Conservation (phyloP, 208 protist genomes). For the Endotrypanum monterogeii region DNA sequence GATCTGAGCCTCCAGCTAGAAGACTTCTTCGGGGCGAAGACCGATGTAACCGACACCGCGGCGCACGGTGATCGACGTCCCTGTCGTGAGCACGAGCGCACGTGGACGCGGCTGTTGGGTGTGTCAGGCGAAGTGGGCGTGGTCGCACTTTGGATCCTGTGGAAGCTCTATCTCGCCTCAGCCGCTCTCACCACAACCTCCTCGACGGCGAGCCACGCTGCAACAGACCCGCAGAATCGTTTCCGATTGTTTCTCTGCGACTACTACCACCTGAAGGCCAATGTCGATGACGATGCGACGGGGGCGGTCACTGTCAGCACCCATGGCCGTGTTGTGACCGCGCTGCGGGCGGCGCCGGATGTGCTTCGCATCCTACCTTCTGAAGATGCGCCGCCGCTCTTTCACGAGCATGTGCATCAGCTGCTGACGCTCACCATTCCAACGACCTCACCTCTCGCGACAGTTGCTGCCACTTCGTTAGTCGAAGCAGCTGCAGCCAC, state of each 20-base stretch:
- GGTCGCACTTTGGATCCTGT: conserved; percentile 32
- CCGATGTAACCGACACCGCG: background rate
- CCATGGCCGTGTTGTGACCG: background rate
- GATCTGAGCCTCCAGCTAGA: conserved; percentile 5
- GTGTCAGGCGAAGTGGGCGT: background rate
- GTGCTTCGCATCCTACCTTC: conserved; percentile 12
- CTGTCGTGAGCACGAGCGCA: background rate
- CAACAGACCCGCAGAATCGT: background rate
- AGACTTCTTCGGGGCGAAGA: conserved; percentile 18
- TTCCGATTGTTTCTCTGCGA: background rate
- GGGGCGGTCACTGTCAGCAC: background rate
- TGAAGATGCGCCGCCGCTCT: conserved; percentile 13
- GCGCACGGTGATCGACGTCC: background rate
- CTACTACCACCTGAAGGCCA: background rate
- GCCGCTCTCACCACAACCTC: background rate
- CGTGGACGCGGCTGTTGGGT: background rate
- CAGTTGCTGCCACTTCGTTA: background rate
- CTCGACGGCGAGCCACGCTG: background rate
- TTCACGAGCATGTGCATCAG: conserved; percentile 7
- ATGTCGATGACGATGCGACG: background rate
- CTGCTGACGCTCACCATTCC: conserved; percentile 15
- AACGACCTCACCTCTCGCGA: background rate
- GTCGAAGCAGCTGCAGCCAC: conserved; percentile 1
- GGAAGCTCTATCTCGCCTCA: conserved; percentile 14
- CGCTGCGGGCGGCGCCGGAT: conserved; percentile 5